phyloP scores from a whole-genome alignment of 164 flowering plant genomes.

The Vitis cinerea region DNA sequence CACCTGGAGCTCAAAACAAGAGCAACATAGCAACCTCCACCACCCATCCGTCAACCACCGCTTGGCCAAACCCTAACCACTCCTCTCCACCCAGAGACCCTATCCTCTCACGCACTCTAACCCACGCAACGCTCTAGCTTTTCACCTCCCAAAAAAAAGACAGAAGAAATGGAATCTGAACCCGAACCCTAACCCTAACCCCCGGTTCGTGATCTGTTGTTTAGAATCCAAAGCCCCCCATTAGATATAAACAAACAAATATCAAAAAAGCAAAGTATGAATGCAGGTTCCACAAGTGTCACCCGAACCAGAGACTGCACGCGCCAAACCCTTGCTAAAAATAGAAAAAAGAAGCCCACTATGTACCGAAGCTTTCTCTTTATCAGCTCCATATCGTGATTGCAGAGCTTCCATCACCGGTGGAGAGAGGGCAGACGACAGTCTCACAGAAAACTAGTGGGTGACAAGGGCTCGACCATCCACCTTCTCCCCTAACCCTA shows the following conservation, averaged over 20 bases:
- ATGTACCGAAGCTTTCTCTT: too few relatives aligned
- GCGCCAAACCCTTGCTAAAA: slow-evolving; percentile 29
- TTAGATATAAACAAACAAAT: slow-evolving; percentile 1
- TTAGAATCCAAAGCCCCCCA: neutral
- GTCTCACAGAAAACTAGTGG: too few relatives aligned
- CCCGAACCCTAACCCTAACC: slow-evolving; percentile 13
- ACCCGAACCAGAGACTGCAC: neutral
- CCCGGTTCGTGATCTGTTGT: slow-evolving; percentile 6
- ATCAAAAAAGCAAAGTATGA: slow-evolving; percentile 5
- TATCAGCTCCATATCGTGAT: slow-evolving; percentile 19
- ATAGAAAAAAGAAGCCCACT: slow-evolving; percentile 9
- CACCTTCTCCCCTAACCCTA: slow-evolving; percentile 1
- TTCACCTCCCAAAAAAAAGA: slow-evolving; percentile 1
- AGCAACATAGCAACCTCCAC: slow-evolving; percentile 3
- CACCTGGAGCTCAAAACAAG: slow-evolving; percentile 23
- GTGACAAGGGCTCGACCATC: too few relatives aligned
- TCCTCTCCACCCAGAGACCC: neutral
- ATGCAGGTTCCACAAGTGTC: slow-evolving; percentile 29
- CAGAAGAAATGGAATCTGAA: too few relatives aligned
- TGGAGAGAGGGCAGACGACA: too few relatives aligned
- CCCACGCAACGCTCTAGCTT: neutral
- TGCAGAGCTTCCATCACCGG: slow-evolving; percentile 26
- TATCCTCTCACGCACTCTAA: neutral
- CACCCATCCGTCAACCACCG: slow-evolving; percentile 29
- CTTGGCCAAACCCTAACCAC: slow-evolving; percentile 18